Conservation (phyloP, 1,139 yeast species). For the Candida frijolesensis region DNA sequence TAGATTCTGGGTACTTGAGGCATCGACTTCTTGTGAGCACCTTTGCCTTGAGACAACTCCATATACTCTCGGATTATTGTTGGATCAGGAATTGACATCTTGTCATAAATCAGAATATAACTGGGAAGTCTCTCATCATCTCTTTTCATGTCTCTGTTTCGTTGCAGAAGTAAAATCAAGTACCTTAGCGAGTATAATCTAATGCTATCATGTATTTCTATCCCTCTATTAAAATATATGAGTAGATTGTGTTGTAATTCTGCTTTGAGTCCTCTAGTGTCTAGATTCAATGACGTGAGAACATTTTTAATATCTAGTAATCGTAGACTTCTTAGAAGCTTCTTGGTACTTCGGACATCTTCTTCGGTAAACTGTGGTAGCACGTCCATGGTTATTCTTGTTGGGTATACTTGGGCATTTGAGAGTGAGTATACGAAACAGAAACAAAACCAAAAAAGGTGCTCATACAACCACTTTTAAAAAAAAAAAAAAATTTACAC, state of each 20-base stretch:
- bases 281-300: not conserved
- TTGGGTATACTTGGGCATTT: not conserved
- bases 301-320: not conserved
- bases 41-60: not conserved
- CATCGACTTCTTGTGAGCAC: slow-evolving; percentile 8
- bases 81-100: not conserved
- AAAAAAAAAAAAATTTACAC: not conserved
- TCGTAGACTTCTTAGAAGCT: not conserved
- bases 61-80: not conserved
- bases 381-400: not conserved
- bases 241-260: not conserved
- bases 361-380: not conserved
- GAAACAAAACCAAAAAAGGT: not conserved
- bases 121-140: not conserved
- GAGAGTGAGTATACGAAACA: not conserved
- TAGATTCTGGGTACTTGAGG: slow-evolving; percentile 12
- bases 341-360: not conserved
- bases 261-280: not conserved
- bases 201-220: not conserved
- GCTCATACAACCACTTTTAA: too few species aligned
- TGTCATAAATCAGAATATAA: not conserved
- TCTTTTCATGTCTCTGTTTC: not conserved
- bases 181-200: not conserved
- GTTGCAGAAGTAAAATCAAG: not conserved
- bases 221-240: not conserved